Percentiles rank a stretch among this genome's conserved stretches.
Evolutionary conservation across 176 grass and related monocot species (phyloP).

Genomic region (Hordeum marinum): DNA sequence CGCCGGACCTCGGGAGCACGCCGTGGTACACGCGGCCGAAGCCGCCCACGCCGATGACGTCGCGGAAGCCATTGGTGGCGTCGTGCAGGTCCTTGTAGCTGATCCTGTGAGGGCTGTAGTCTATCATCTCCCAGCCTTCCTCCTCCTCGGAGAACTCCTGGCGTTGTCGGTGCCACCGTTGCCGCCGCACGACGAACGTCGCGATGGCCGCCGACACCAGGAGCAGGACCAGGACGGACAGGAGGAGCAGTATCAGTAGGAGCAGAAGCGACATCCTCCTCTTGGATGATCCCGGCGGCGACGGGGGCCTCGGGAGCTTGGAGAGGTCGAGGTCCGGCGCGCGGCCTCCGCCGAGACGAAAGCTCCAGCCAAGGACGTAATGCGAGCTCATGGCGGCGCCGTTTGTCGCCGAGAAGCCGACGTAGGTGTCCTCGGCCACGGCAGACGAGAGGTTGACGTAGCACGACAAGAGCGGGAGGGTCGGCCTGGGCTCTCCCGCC

Average conservation of each 20-base stretch:
- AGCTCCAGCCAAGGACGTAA: constrained; percentile 72
- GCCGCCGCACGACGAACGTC: not conserved
- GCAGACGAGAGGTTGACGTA: constrained; percentile 34
- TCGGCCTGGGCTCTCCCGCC: constrained; percentile 13
- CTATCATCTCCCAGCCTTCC: constrained; percentile 54
- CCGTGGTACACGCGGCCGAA: constrained; percentile 71
- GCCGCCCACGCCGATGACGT: constrained; percentile 60
- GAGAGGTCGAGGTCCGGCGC: constrained; percentile 48
- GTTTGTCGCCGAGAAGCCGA: constrained; percentile 62
- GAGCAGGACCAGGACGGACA: not conserved
- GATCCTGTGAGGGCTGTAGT: constrained; percentile 64
- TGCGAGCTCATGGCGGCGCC: constrained; percentile 52
- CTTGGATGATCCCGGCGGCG: not conserved
- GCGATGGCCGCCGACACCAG: not conserved
- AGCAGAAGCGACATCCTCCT: not conserved
- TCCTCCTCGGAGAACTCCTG: constrained; percentile 40
- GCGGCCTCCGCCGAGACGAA: constrained; percentile 39
- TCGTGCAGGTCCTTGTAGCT: constrained; percentile 51
- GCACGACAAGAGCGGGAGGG: constrained; percentile 22
- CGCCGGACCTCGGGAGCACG: constrained; percentile 18
- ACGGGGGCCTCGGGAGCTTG: constrained; percentile 39
- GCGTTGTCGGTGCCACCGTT: constrained; percentile 2
- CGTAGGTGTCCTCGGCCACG: constrained; percentile 32
- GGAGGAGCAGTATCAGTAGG: not conserved
- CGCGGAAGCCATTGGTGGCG: constrained; percentile 54